phyloP scores from a whole-genome alignment of 2,329 filamentous ascomycete genomes.

The Monilinia fructigena region DNA sequence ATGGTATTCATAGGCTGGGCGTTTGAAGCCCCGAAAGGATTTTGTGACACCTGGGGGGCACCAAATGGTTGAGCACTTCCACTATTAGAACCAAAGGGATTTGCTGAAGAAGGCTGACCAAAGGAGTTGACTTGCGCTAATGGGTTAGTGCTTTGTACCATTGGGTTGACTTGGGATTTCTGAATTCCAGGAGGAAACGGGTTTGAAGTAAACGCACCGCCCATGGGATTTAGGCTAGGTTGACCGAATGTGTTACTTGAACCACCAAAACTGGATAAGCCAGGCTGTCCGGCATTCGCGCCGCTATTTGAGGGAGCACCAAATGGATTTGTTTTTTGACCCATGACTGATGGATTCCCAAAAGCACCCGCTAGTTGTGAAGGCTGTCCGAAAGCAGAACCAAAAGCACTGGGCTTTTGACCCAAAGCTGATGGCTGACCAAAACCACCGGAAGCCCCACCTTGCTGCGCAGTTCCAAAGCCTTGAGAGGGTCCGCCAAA shows the following conservation, averaged over 20 bases:
- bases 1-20: constrained; percentile 7
- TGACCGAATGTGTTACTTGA: constrained; percentile 16
- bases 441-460: constrained; percentile 39
- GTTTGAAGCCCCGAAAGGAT: constrained; percentile 22
- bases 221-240: constrained; percentile 21
- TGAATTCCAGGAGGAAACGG: constrained; percentile 15
- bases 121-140: constrained; percentile 36
- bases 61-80: constrained; percentile 46
- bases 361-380: constrained; percentile 38
- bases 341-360: constrained; percentile 43
- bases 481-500: constrained; percentile 25
- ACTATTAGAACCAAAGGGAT: constrained; percentile 16
- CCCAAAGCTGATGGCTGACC: constrained; percentile 44
- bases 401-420: constrained; percentile 38
- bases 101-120: constrained; percentile 44
- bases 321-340: constrained; percentile 40
- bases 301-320: constrained; percentile 28
- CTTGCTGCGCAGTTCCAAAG: constrained; percentile 31
- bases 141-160: constrained; percentile 10
- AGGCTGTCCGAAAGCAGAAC: constrained; percentile 25
- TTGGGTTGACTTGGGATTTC: constrained; percentile 8
- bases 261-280: constrained; percentile 21
- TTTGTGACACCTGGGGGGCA: constrained; percentile 18
- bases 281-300: constrained; percentile 22
- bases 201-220: constrained; percentile 18